Percentiles rank a stretch among this genome's conserved stretches.
phyloP scores from a whole-genome alignment of 257 asterid genomes.

The Scutellaria galericulata region DNA sequence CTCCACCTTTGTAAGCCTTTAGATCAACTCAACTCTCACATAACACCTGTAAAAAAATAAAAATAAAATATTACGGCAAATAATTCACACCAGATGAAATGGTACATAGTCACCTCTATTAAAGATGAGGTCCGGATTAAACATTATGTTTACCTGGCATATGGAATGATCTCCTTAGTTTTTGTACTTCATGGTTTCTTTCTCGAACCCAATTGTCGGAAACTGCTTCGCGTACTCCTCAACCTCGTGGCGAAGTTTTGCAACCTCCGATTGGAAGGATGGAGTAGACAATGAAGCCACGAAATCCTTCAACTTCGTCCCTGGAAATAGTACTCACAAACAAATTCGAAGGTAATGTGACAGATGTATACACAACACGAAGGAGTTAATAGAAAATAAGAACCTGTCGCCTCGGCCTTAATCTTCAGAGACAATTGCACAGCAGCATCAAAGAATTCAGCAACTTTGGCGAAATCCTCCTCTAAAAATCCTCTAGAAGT shows the following conservation, averaged over 20 bases:
- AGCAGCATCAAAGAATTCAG: constrained; percentile 63
- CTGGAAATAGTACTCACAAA: constrained; percentile 31
- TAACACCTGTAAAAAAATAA: constrained; percentile 30
- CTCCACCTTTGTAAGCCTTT: constrained; percentile 11
- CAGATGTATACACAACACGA: not conserved
- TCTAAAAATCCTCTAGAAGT: constrained; percentile 87
- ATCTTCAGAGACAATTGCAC: constrained; percentile 61
- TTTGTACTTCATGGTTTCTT: constrained; percentile 89
- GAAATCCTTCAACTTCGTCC: constrained; percentile 90
- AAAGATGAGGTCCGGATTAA: too few species aligned
- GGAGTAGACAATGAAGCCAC: constrained; percentile 53
- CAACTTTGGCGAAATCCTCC: constrained; percentile 74
- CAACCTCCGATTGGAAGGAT: constrained; percentile 63
- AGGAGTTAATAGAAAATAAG: constrained; percentile 13
- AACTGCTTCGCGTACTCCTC: constrained; percentile 84
- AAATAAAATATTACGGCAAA: not conserved
- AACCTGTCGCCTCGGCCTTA: constrained; percentile 63
- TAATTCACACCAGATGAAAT: too few species aligned
- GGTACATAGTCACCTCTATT: too few species aligned
- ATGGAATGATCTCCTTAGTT: constrained; percentile 43
- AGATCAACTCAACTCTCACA: constrained; percentile 13
- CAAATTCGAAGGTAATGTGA: too few species aligned
- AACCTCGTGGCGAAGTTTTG: constrained; percentile 65
- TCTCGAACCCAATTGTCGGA: constrained; percentile 87
- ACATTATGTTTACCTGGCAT: constrained; percentile 28